Conservation (phyloP, 2,329 filamentous ascomycete species). For the Epichloe bromicola region DNA sequence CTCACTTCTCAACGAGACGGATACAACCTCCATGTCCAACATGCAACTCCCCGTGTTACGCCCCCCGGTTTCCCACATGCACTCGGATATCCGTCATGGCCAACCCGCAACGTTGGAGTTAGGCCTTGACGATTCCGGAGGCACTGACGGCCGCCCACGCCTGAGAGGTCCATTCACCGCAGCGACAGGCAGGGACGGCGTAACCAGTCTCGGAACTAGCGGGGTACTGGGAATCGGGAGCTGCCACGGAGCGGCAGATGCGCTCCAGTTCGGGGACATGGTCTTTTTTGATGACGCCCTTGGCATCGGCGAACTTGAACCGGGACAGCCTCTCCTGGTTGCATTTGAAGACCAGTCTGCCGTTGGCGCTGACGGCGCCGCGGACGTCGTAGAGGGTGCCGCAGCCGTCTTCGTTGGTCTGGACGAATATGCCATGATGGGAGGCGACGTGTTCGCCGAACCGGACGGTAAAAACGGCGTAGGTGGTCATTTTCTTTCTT, state of each 20-base stretch:
- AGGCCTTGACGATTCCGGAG: constrained; percentile 14
- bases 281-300: constrained; percentile 1
- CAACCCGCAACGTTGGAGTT: too few species aligned
- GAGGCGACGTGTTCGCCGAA: not conserved
- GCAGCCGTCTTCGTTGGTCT: constrained; percentile 2
- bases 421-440: constrained; percentile 4
- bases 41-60: too few species aligned
- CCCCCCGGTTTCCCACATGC: too few species aligned
- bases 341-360: constrained; percentile 1
- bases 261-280: not conserved
- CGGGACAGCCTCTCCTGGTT: constrained; percentile 1
- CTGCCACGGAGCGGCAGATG: constrained; percentile 1
- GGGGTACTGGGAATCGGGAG: constrained; percentile 2
- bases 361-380: constrained; percentile 3
- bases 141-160: constrained; percentile 1
- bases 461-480: not conserved
- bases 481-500: not conserved
- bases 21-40: too few species aligned
- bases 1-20: too few species aligned
- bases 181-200: constrained; percentile 3
- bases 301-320: not conserved
- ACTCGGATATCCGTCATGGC: too few species aligned
- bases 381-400: constrained; percentile 5
- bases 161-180: constrained; percentile 1
- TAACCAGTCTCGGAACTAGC: not conserved